phyloP scores from a whole-genome alignment of 208 protist species.

The Endotrypanum monterogeii region DNA sequence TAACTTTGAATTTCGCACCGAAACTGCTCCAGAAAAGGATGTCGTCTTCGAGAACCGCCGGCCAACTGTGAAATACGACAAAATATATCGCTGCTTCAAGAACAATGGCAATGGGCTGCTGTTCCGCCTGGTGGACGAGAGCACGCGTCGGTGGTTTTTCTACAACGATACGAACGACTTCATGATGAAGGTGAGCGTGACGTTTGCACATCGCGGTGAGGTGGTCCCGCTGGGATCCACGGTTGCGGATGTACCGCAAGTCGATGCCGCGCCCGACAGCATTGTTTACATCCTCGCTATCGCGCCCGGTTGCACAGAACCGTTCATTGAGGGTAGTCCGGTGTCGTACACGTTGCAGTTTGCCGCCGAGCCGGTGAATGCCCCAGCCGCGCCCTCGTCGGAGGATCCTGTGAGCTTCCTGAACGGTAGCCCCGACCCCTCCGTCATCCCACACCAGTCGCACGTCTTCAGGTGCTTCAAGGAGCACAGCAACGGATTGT shows the following conservation, averaged over 20 bases:
- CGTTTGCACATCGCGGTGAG: constrained; percentile 38
- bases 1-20: constrained; percentile 58
- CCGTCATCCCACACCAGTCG: constrained; percentile 54
- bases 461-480: constrained; percentile 76
- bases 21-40: constrained; percentile 46
- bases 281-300: constrained; percentile 50
- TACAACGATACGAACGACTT: constrained; percentile 68
- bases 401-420: constrained; percentile 40
- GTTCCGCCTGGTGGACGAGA: constrained; percentile 63
- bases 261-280: constrained; percentile 18
- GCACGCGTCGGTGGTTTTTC: constrained; percentile 41
- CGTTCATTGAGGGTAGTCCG: constrained; percentile 59
- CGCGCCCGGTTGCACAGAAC: constrained; percentile 49
- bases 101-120: constrained; percentile 70
- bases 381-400: background rate
- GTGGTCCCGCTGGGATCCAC: constrained; percentile 34
- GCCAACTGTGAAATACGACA: constrained; percentile 62
- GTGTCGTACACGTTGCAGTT: constrained; percentile 59
- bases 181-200: constrained; percentile 55
- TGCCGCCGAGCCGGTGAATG: constrained; percentile 51
- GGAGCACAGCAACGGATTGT: constrained; percentile 68
- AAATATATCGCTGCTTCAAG: constrained; percentile 80
- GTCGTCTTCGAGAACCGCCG: constrained; percentile 58
- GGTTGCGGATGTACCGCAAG: constrained; percentile 17
- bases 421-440: constrained; percentile 53